Evolutionary conservation across 2,329 filamentous ascomycete genomes (phyloP), one percentile per base, ranked within the genome.

Genomic region (Arthroderma uncinatum): DNA sequence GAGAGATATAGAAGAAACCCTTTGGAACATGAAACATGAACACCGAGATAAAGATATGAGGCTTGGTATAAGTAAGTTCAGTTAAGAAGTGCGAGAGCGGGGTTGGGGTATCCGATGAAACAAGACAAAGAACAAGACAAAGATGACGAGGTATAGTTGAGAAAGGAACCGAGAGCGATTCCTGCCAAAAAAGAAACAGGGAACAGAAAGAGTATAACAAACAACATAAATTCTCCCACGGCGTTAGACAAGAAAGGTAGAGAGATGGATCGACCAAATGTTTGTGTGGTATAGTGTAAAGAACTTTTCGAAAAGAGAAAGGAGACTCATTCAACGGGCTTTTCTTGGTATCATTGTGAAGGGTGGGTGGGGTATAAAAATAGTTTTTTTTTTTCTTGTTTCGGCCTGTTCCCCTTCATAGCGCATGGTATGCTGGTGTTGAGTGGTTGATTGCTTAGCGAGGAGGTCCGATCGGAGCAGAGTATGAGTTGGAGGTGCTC

Each of bases 401-500:
- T 8, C 34, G 8, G 8, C n/a, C n/a, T 37, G 34, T 37, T n/a
- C 8, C 47, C 8, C 16, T 28, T 52, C 23, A 52, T 52, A 28
- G 16, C 23, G 16, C 12, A 19, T 25, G 2, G n/a, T 25, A 33
- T 52, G 14, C n/a, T 25, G 14, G 25, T 34, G 12, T 12, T n/a
- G 6, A 36, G 14, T 25, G 50, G 19, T 57, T 39, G 36, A 36
- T 70, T 77, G 76, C 83, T 84, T 86, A 92, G 87, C 88, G 88
- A 79, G 86, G 89, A 82, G 87, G 86, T 80, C 87, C 88, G 80
- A 90, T 86, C 65, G 87, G 87, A 79, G 84, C 89, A 81, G 89
- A 87, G 87, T 93, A 93, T 89, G 89, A 95, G 85, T 95, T 87
- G 78, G 89, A 93, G 78, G 89, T 95, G 69, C 87, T 92, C 72